Conservation (phyloP, 2,329 filamentous ascomycete genomes). For the Rhynchosporium agropyri region DNA sequence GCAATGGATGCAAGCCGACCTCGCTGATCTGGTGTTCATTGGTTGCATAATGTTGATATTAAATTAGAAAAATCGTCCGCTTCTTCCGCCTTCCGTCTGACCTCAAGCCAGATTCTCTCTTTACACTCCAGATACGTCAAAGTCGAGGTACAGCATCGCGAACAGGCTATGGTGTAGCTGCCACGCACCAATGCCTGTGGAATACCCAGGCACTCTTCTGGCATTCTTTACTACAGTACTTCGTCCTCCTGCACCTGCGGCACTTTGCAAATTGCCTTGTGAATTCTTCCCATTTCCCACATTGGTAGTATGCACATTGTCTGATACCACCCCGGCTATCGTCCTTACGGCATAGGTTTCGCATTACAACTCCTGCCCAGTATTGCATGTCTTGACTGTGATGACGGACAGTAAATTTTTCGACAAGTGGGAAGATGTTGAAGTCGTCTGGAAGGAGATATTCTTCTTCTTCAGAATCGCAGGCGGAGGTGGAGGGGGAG, state of each 20-base stretch:
- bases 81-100: slow-evolving; percentile 19
- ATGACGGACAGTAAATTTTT: slow-evolving; percentile 96
- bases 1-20: slow-evolving; percentile 26
- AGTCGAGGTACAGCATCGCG: not conserved
- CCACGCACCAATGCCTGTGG: slow-evolving; percentile 96
- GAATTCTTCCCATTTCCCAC: slow-evolving; percentile 97
- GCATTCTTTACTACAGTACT: slow-evolving; percentile 99
- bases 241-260: slow-evolving; percentile 90
- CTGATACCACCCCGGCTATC: slow-evolving; percentile 91
- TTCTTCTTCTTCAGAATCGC: slow-evolving; percentile 63
- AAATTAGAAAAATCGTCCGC: slow-evolving; percentile 37
- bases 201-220: slow-evolving; percentile 99
- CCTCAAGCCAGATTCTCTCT: slow-evolving; percentile 25
- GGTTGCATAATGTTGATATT: slow-evolving; percentile 30
- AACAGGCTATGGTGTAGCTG: slow-evolving; percentile 50
- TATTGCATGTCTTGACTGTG: slow-evolving; percentile 99
- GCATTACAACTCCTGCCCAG: slow-evolving; percentile 99
- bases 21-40: slow-evolving; percentile 28
- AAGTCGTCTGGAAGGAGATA: slow-evolving; percentile 92
- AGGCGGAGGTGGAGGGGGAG: slow-evolving; percentile 41
- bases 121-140: slow-evolving; percentile 18
- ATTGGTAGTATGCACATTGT: slow-evolving; percentile 97
- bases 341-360: slow-evolving; percentile 97
- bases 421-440: slow-evolving; percentile 97
- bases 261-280: slow-evolving; percentile 98